These are phyloP conservation scores for Diaporthe nobilis DNA, from an alignment of 2,329 filamentous ascomycete species.

Conservation along the genomic window DNA sequence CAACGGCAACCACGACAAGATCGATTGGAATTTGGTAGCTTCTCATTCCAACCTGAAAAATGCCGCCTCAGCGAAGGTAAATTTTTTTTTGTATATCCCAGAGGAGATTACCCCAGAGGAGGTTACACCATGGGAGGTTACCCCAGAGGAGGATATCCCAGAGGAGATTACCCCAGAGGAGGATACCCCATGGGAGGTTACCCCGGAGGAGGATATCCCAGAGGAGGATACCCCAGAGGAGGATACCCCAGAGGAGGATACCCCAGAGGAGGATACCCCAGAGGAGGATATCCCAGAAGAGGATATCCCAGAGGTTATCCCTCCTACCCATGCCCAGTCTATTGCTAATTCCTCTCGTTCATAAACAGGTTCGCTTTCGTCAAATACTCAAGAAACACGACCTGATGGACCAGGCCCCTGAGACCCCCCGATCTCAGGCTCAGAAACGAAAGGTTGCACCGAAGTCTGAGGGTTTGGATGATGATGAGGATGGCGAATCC, in stretches of 20 bases:
- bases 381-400: slow-evolving; percentile 36
- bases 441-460: not conserved
- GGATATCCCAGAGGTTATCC: too few species aligned
- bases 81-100: too few species aligned
- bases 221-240: too few species aligned
- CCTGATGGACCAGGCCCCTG: not conserved
- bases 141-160: too few species aligned
- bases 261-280: too few species aligned
- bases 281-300: not conserved
- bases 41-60: slow-evolving; percentile 38
- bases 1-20: not conserved
- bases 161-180: too few species aligned
- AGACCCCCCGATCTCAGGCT: not conserved
- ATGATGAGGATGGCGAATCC: slow-evolving; percentile 1
- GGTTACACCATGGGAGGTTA: too few species aligned
- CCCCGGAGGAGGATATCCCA: too few species aligned
- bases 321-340: too few species aligned
- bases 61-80: slow-evolving; percentile 31
- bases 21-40: slow-evolving; percentile 34
- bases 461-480: not conserved
- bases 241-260: too few species aligned
- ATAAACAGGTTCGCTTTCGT: slow-evolving; percentile 35
- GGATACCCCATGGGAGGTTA: too few species aligned
- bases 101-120: too few species aligned
- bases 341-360: not conserved